Evolutionary conservation across 257 asterid species (phyloP), one percentile per base, ranked within the genome.

Genomic region (Anisodus acutangulus): DNA sequence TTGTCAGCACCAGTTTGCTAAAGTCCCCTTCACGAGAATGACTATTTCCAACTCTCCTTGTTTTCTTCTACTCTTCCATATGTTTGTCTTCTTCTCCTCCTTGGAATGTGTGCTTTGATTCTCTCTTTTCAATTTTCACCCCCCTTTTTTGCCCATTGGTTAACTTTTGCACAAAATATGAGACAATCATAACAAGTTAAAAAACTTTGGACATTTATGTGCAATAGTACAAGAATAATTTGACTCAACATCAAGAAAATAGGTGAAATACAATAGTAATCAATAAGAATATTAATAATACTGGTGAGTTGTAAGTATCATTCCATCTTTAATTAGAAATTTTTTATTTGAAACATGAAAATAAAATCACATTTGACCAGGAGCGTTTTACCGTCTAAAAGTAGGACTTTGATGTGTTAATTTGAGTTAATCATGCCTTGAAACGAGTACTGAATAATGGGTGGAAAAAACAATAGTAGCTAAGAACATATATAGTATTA

Each of bases 11-110:
- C 68, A 67, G 80, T 79, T 80, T 69, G 90, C 89, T 83, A 81
- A 89, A 80, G 91, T 90, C 95, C 67, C 86, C 88, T 87, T 93
- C 93, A 91, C 91, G 87, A 91, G 92, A 89, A 85, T 85, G 88
- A 87, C 94, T 88, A 89, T 89, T 90, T 89, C 88, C 90, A 87
- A 89, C 92, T 79, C 88, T 85, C 87, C 85, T 90, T 90, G 91
- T 90, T 92, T 90, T 90, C 93, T 89, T 88, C 89, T 86, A 3
- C 81, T 82, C 91, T 84, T 81, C 66, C 88, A 88, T 94, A 89
- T 90, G 49, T 85, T 90, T 92, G 93, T 89, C 93, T 31, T 79
- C 87, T 89, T 88, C 85, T 88, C 55, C 39, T 81, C 89, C 90
- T 93, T 80, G 96, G 87, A 60, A 89, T 90, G 88, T 88, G 95